Base-by-base conservation (phyloP, 345 rosid species). In the Eucalyptus microcorys region DNA sequence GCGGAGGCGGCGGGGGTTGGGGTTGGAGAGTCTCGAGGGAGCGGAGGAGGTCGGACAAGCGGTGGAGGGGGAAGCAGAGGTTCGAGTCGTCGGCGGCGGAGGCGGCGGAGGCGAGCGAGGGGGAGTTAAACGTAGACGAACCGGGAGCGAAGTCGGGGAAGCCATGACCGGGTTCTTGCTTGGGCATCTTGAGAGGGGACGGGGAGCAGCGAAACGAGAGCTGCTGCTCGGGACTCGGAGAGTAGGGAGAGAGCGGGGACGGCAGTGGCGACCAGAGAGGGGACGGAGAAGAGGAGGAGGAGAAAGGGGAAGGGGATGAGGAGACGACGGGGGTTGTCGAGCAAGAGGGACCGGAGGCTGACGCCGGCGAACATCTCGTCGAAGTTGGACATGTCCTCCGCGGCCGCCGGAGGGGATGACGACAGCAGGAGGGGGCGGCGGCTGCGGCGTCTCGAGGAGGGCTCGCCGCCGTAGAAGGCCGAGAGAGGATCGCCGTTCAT, bases 361-460 rank as follows among this genome's bases (percentile, higher is more conserved):
- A 87, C 87, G 85, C 90, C 91, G 26, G 89, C 83, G 87, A 86
- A 89, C 66, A 90, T 43, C 66, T 59, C 83, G 86, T 87, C 88
- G 87, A 64, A 84, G 61, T 48, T 52, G 17, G 88, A 86, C 40
- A 71, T 8, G 45, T 49, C 90, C 50, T 64, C 87, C 47, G 52
- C 16, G 55, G 88, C 68, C 27, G 57, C 14, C 26, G 19, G 48
- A 30, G 13, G 68, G 89, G 30, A 86, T 6, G 37, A 19, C 15
- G 66, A 5, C 66, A 30, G 34, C 59, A 42, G 45, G 26, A 24
- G 89, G 19, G 4, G 76, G 15, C 5, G 68, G 80, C 16, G 32
- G 15, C 30, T 48, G 13, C 3, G 22, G 14, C 14, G 7, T 43
- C 83, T 76, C 83, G 83, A 40, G 47, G 83, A 76, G 47, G 47